A percentile compares a stretch with the other conserved stretches of the same genome.
These are phyloP conservation scores for Suillus fuscotomentosus DNA, from an alignment of 768 basidiomycete species.

Conservation along the genomic window DNA sequence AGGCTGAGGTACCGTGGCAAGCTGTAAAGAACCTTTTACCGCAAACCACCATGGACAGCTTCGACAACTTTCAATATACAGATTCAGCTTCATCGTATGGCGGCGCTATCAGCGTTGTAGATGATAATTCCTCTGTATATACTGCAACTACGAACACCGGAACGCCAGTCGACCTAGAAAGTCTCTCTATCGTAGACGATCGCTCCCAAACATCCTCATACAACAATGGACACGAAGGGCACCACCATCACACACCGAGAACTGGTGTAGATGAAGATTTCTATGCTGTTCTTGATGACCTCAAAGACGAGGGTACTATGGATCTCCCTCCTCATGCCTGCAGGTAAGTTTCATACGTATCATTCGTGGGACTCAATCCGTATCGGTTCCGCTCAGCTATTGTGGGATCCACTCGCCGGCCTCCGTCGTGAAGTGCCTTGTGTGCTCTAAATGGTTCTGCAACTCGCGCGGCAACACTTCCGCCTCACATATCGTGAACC, in stretches of 20 bases:
- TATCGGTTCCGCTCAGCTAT: slow-evolving; percentile 54
- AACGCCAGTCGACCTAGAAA: slow-evolving; percentile 60
- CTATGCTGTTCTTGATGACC: slow-evolving; percentile 84
- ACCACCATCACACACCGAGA: slow-evolving; percentile 28
- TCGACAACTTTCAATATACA: slow-evolving; percentile 78
- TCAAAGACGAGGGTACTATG: slow-evolving; percentile 77
- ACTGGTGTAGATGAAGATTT: slow-evolving; percentile 75
- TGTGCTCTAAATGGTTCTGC: slow-evolving; percentile 97
- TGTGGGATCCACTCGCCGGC: slow-evolving; percentile 98
- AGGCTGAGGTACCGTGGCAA: not conserved
- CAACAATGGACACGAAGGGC: slow-evolving; percentile 32
- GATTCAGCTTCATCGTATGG: slow-evolving; percentile 83
- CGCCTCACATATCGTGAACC: slow-evolving; percentile 98
- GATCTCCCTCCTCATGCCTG: slow-evolving; percentile 93
- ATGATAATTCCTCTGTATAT: slow-evolving; percentile 81
- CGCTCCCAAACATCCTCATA: slow-evolving; percentile 41
- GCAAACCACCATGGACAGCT: slow-evolving; percentile 63
- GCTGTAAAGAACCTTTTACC: not conserved
- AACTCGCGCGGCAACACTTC: slow-evolving; percentile 98
- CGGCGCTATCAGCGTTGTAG: slow-evolving; percentile 61
- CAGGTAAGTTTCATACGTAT: slow-evolving; percentile 56
- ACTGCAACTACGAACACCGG: slow-evolving; percentile 66
- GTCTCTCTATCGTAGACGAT: slow-evolving; percentile 67
- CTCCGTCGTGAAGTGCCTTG: slow-evolving; percentile 91
- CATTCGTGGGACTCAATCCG: slow-evolving; percentile 6